Conservation (phyloP, 2,329 filamentous ascomycete genomes). For the Clarireedia monteithiana region DNA sequence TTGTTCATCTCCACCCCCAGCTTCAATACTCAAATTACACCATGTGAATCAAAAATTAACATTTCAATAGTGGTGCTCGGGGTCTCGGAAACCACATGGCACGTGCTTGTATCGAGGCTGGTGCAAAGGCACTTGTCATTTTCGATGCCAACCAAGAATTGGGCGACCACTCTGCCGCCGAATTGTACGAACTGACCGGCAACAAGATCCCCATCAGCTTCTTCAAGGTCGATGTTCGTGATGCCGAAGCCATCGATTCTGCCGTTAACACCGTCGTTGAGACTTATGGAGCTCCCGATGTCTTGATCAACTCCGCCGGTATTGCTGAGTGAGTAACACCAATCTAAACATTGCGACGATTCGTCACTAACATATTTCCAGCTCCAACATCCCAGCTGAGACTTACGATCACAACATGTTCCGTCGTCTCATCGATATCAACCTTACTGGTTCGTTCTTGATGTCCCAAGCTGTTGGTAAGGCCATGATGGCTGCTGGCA, state of each 20-base stretch:
- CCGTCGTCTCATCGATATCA: slow-evolving; percentile 73
- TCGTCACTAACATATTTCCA: slow-evolving; percentile 17
- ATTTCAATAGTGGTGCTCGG: slow-evolving; percentile 53
- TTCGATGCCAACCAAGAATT: slow-evolving; percentile 72
- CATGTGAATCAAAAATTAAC: neutral
- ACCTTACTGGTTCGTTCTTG: slow-evolving; percentile 71
- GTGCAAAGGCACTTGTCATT: slow-evolving; percentile 65
- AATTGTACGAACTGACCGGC: slow-evolving; percentile 64
- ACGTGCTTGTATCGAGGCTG: slow-evolving; percentile 67
- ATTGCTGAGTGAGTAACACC: slow-evolving; percentile 56
- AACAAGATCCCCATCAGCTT: slow-evolving; percentile 57
- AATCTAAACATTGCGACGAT: neutral
- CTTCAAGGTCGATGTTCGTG: slow-evolving; percentile 72
- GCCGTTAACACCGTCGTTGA: slow-evolving; percentile 59
- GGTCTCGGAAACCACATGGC: slow-evolving; percentile 76
- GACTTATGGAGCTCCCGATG: slow-evolving; percentile 61
- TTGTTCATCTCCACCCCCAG: neutral
- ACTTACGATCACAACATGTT: slow-evolving; percentile 70
- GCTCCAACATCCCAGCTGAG: slow-evolving; percentile 76
- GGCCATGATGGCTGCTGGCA: slow-evolving; percentile 64
- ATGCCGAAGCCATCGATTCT: slow-evolving; percentile 60
- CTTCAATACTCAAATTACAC: neutral
- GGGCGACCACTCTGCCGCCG: slow-evolving; percentile 60
- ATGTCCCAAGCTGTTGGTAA: slow-evolving; percentile 66
- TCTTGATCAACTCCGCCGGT: slow-evolving; percentile 73